These are phyloP conservation scores for Stylonectria norvegica DNA, from an alignment of 2,329 filamentous ascomycete species.

Conservation along the genomic window DNA sequence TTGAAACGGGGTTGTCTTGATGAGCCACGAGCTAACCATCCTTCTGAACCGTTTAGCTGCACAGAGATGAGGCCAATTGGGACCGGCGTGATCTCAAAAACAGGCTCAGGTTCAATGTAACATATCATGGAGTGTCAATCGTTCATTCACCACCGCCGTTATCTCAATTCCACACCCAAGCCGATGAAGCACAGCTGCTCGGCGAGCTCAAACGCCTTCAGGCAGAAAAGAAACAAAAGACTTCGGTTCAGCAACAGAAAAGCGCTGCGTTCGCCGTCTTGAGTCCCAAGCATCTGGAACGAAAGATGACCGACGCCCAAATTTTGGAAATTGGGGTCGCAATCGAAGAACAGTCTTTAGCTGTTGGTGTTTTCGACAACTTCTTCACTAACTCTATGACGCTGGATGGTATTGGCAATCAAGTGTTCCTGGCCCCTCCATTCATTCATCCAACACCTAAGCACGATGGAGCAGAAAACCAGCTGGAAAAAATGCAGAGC, in stretches of 20 bases:
- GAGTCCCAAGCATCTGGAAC: not conserved
- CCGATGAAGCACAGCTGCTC: not conserved
- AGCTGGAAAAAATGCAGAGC: not conserved
- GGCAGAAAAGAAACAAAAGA: not conserved
- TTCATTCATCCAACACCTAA: not conserved
- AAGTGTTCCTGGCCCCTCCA: not conserved
- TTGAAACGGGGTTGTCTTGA: constrained; percentile 9
- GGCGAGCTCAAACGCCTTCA: not conserved
- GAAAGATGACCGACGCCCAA: not conserved
- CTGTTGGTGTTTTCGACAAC: not conserved
- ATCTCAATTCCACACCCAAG: not conserved
- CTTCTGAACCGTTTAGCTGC: not conserved
- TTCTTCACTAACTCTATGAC: not conserved
- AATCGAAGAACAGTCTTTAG: not conserved
- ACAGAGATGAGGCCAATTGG: not conserved
- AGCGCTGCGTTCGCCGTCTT: not conserved
- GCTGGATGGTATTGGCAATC: not conserved
- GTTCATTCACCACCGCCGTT: not conserved
- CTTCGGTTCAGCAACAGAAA: not conserved
- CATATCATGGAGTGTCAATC: not conserved
- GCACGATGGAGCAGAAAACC: not conserved
- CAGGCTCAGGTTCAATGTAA: not conserved
- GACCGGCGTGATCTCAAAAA: not conserved
- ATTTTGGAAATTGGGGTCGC: not conserved
- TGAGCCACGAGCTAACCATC: constrained; percentile 17